Evolutionary conservation across 2,329 filamentous ascomycete genomes (phyloP), one percentile per base, ranked within the genome.

Genomic region (Colletotrichum godetiae): DNA sequence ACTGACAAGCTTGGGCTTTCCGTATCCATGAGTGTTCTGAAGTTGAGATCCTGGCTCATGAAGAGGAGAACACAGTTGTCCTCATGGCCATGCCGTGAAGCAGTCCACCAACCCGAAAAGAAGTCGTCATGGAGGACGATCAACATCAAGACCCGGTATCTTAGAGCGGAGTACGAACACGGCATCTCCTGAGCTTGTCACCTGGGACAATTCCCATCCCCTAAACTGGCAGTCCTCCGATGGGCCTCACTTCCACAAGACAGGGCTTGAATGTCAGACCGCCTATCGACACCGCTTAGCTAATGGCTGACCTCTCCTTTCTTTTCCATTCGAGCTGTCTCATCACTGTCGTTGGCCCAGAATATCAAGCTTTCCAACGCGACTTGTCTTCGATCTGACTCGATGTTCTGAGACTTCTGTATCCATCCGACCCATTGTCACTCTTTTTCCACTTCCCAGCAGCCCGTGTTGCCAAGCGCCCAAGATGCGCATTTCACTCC

Each of bases 401-500:
- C 22, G 7, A 55, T 55, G 12, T 49, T 33, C 33, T 27, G 35
- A 52, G 6, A 13, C 35, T n/a, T 35, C n/a, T 56, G 55, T 19
- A 37, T 42, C 27, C 13, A 37, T 68, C 35, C 55, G 53, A 59
- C 55, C 66, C 29, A 10, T 64, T 60, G 66, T 65, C 66, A 73
- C 66, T 69, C 66, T 49, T 65, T 69, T 37, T 6, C 19, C 15
- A 19, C 12, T 52, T 37, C 5, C 8, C 3, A 42, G 64, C 29
- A 55, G 27, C 22, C 4, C 4, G 33, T 31, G 56, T 27, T 61
- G 3, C 62, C 11, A 13, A 13, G 52, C 24, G 12, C 15, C 0
- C 55, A 66, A 33, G 19, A 61, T 73, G 70, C 60, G 60, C 35
- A 27, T 62, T 15, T 46, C 67, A 24, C n/a, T 57, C 67, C 27